These are phyloP conservation scores for Penicillium sp. DNA, from an alignment of 2,329 filamentous ascomycete genomes.

Conservation along the genomic window DNA sequence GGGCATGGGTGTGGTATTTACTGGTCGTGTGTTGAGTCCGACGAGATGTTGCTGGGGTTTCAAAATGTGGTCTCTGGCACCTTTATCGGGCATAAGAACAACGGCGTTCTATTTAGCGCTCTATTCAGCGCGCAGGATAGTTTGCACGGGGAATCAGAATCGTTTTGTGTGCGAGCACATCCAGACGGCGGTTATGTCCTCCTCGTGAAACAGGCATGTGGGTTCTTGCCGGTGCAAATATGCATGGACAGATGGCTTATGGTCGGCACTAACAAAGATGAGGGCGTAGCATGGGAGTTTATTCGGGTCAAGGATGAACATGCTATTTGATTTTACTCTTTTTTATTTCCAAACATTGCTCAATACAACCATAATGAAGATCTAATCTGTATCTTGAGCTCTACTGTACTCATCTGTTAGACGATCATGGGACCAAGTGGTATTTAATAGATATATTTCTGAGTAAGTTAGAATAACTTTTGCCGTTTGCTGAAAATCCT, in stretches of 20 bases:
- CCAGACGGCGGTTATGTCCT: background rate
- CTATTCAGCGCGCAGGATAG: background rate
- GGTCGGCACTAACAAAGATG: background rate
- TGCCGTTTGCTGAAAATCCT: background rate
- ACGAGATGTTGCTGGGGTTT: background rate
- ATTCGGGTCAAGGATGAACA: background rate
- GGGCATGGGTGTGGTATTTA: background rate
- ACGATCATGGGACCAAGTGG: background rate
- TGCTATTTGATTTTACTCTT: background rate
- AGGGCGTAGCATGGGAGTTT: background rate
- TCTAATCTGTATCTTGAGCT: background rate
- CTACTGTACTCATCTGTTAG: background rate
- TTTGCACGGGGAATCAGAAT: background rate
- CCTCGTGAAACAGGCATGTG: background rate
- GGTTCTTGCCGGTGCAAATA: background rate
- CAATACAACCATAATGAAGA: background rate
- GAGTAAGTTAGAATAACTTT: slow-evolving; percentile 1
- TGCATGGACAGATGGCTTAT: accelerated
- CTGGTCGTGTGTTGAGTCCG: background rate
- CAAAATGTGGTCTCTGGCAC: background rate
- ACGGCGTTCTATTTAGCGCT: background rate
- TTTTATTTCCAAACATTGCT: background rate
- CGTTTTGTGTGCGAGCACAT: background rate
- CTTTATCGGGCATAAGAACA: background rate
- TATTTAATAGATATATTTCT: background rate